Evolutionary conservation across 176 grass and related monocot species (phyloP), one percentile per base, ranked within the genome.

Genomic region (Carex myosuroides): DNA sequence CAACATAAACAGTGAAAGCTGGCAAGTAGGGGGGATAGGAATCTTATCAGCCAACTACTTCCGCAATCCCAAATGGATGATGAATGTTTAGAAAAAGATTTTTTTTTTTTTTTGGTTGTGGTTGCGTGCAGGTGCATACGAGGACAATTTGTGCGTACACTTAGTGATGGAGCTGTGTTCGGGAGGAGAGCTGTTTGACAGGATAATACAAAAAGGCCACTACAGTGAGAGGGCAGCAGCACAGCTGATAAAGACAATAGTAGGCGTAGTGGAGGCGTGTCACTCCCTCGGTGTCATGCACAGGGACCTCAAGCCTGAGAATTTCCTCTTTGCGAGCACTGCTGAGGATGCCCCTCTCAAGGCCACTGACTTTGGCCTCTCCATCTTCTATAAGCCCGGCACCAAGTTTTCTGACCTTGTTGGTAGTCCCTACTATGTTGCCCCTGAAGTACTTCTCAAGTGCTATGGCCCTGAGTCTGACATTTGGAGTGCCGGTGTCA

Each of bases 381-480:
- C 96, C 8, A 60, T 99, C 55, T 99, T 95, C 89, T 95, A 89
- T 72, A 99, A 95, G 67, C 93, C 96, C 0, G 93, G 96, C 89
- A 87, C 87, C 55, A 95, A 88, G 87, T 95, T 98, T 76, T 87
- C 88, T 80, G 95, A 98, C 41, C 85, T 98, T n/a, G 95, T 98
- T 46, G 95, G 95, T 57, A 98, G 95, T 80, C 95, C 95, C 64
- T 98, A 95, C 91, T 98, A 98, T 88, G 95, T 98, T 83, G 95
- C 95, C 67, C 95, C 95, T 66, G 95, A 98, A 85, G 92, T 98
- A 59, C 89, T 98, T 71, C 72, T 88, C 48, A 98, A 98, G 84
- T 88, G 80, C 16, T 98, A 94, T 88, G 95, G 95, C 53, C 92
- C 92, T 80, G 95, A 98, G 92, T 91, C 95, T 88, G 92, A 98